Base-by-base conservation (phyloP, 2,329 filamentous ascomycete species). In the Periconia macrospinosa region DNA sequence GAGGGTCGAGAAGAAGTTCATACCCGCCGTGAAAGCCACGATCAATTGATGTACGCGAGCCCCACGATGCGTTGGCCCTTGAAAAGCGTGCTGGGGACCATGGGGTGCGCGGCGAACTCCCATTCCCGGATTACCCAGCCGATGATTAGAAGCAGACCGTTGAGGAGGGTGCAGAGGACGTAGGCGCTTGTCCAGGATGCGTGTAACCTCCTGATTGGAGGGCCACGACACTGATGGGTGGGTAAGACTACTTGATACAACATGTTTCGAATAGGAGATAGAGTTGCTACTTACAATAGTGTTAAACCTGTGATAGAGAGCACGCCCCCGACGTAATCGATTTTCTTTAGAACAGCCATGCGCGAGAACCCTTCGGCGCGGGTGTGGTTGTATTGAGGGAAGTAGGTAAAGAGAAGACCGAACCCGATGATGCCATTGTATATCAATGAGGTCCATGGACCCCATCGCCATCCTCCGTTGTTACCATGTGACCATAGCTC, bases 191-290 rank as follows among this genome's bases (percentile, higher is more conserved):
- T 64, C 75, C 75, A 77, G 9, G 57, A 42, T 76, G 71, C 9
- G 68, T 69, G 54, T 76, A 75, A 27, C 74, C 75, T 13, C 73
- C 74, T 11, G 70, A 63, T 51, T 76, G 72, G 1, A 77, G 67
- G 2, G 71, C 71, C n/a, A 76, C 71, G 23, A 77, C 69, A 61
- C 68, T 69, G 35, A 37, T 37, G 23, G 23, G 23, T 45, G 9
- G 23, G 7, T 42, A 9, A 56, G 14, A 18, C 11, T 61, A 30
- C 8, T n/a, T 14, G 11, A 30, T 45, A 10, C 8, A 7, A 30
- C 13, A 23, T 23, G 23, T 27, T 27, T 27, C 23, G 23, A 27
- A 27, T 13, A 61, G 50, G 17, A n/a, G 6, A 9, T 11, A 11
- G 13, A 41, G 8, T 27, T 27, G 23, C 23, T 10, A 50, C 65